These are phyloP conservation scores for Fusarium tupiense DNA, from an alignment of 2,329 filamentous ascomycete genomes.

Conservation along the genomic window DNA sequence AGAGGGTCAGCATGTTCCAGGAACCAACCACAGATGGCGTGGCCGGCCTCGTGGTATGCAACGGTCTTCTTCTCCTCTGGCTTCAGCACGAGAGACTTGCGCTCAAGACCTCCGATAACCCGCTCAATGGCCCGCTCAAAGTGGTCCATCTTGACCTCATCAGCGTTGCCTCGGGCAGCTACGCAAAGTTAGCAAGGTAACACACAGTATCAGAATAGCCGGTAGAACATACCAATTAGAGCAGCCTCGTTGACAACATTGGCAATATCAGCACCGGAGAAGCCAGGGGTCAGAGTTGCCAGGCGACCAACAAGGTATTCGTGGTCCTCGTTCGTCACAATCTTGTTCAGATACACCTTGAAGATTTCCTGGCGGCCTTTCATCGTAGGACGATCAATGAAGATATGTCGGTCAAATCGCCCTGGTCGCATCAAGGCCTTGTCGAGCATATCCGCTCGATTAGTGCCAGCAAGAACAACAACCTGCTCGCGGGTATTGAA, in stretches of 20 bases:
- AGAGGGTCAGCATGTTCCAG: constrained; percentile 96
- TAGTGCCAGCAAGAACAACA: constrained; percentile 95
- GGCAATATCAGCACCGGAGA: constrained; percentile 97
- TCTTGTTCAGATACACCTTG: constrained; percentile 91
- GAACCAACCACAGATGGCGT: constrained; percentile 99
- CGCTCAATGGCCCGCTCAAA: constrained; percentile 98
- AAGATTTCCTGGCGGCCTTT: constrained; percentile 97
- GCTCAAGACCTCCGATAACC: constrained; percentile 94
- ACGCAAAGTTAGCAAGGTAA: constrained; percentile 28
- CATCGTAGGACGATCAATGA: constrained; percentile 96
- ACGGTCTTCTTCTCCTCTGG: constrained; percentile 96
- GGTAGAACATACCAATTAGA: constrained; percentile 78
- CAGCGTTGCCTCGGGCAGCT: constrained; percentile 86
- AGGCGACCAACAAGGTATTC: constrained; percentile 89
- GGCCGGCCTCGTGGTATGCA: constrained; percentile 97
- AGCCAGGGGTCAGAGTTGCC: constrained; percentile 92
- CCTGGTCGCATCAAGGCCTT: constrained; percentile 96
- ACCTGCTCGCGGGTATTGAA: constrained; percentile 98
- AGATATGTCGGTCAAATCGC: constrained; percentile 96
- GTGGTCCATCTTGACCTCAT: constrained; percentile 85
- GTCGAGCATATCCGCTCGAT: constrained; percentile 92
- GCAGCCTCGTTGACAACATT: constrained; percentile 99
- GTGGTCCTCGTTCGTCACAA: constrained; percentile 90
- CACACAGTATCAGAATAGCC: constrained; percentile 46
- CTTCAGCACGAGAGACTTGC: constrained; percentile 93